phyloP scores from a whole-genome alignment of 352 stramenopile genomes.

The Saprolegnia diclina region DNA sequence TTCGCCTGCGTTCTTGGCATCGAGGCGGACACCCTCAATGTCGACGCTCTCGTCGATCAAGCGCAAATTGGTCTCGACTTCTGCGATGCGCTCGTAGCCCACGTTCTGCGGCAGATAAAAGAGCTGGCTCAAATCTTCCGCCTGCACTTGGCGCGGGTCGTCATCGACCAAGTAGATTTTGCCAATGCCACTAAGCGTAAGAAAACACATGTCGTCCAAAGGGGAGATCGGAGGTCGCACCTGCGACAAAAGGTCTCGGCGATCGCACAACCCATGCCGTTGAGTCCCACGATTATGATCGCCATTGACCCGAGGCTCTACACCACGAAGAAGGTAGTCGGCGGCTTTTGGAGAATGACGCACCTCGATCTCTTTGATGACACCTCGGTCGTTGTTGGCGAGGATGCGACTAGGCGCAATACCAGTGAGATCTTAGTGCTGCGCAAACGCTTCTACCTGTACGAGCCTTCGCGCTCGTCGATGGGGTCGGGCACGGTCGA shows the following conservation, averaged over 20 bases:
- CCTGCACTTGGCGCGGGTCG: constrained; percentile 20
- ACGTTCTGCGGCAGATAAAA: constrained; percentile 35
- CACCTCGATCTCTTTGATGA: constrained; percentile 41
- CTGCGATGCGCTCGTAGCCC: constrained; percentile 31
- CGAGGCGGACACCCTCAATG: constrained; percentile 21
- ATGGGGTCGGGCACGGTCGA: not conserved
- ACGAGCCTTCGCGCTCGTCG: constrained; percentile 17
- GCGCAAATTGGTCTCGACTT: constrained; percentile 30
- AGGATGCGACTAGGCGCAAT: constrained; percentile 31
- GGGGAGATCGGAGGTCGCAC: constrained; percentile 29
- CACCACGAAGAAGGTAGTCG: too few species aligned
- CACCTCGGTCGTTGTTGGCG: constrained; percentile 46
- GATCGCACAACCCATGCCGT: constrained; percentile 39
- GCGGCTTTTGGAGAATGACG: not conserved
- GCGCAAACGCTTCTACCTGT: not conserved
- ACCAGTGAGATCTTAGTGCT: not conserved
- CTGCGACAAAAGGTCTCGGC: constrained; percentile 40
- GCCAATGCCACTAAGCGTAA: constrained; percentile 36
- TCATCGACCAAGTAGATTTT: constrained; percentile 36
- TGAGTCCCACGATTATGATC: constrained; percentile 40
- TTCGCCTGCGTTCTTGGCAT: not conserved
- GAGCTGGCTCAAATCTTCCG: constrained; percentile 38
- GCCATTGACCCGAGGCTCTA: constrained; percentile 36
- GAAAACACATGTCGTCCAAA: too few species aligned
- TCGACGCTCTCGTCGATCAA: constrained; percentile 36